Evolutionary conservation across 129 eudicot genomes (phyloP), one percentile per base, ranked within the genome.

Genomic region (Tagetes patula): DNA sequence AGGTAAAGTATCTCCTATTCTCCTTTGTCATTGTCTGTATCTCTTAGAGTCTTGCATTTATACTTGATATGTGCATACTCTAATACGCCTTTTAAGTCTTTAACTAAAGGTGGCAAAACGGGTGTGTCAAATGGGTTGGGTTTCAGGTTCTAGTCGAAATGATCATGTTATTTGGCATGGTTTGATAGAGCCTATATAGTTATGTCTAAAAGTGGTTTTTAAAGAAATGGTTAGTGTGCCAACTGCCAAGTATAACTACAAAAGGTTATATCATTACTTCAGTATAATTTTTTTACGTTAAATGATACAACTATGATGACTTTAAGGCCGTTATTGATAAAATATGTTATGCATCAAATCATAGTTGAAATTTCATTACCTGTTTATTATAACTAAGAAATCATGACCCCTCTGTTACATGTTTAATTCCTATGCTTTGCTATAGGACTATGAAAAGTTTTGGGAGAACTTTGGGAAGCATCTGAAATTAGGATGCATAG

Each of bases 401-500:
- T 7, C 11, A 39, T 8, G 5, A 37, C 10, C 77, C 27, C 3
- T 7, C 5, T 34, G 50, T 48, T 13, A 34, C 33, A 37, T 50
- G 34, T 70, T 63, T 48, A 50, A 0, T 8, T 60, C 56, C 2
- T 39, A 36, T 61, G 39, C 11, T 39, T 76, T 71, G 36, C 43
- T 79, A 72, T 66, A 94, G 97, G 97, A 90, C 81, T 94, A 94
- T 69, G 90, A 81, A 56, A 90, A 76, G 62, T 88, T 94, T 82
- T 94, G 99, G 99, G 96, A 90, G 82, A 90, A 90, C 83, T 94
- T 82, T 54, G 99, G 99, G 43, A 94, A 94, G 80, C 91, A 94
- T 85, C 38, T 94, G 42, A 94, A 94, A 70, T 56, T 94, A 59
- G 99, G 99, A 14, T 88, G 97, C 80, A 84, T 94, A 53, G 99